Percentiles rank a stretch among this genome's conserved stretches.
Conservation (phyloP, 176 grass and related monocot genomes). For the Avena eriantha region DNA sequence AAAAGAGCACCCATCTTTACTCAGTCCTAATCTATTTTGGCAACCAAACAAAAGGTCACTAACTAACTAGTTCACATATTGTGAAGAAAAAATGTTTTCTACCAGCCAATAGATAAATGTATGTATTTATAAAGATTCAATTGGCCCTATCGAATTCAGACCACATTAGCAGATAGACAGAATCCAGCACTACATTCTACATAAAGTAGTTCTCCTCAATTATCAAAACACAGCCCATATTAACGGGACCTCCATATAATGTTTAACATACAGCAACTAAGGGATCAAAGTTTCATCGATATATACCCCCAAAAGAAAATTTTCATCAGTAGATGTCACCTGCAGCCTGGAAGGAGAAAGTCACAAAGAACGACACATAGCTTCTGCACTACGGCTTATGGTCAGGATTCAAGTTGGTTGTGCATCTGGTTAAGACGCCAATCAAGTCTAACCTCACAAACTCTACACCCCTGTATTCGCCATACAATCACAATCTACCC, state of each 20-base stretch:
- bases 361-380: not conserved
- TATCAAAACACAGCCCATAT: not conserved
- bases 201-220: not conserved
- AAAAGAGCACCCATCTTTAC: not conserved
- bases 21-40: slow-evolving; percentile 14
- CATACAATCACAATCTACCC: slow-evolving; percentile 17
- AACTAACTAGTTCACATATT: not conserved
- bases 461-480: not conserved
- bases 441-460: slow-evolving; percentile 8
- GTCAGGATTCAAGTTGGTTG: not conserved
- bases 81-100: not conserved
- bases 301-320: not conserved
- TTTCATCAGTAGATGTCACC: not conserved
- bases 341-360: not conserved
- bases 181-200: slow-evolving; percentile 8
- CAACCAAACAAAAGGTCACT: not conserved
- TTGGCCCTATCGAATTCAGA: not conserved
- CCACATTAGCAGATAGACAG: not conserved
- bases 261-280: not conserved
- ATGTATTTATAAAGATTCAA: not conserved
- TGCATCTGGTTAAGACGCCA: slow-evolving; percentile 10
- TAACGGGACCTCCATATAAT: slow-evolving; percentile 4
- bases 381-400: not conserved
- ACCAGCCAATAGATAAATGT: not conserved
- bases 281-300: not conserved